Evolutionary conservation across 2,329 filamentous ascomycete species (phyloP), one percentile per base, ranked within the genome.

Genomic region (Elsinoe batatas): DNA sequence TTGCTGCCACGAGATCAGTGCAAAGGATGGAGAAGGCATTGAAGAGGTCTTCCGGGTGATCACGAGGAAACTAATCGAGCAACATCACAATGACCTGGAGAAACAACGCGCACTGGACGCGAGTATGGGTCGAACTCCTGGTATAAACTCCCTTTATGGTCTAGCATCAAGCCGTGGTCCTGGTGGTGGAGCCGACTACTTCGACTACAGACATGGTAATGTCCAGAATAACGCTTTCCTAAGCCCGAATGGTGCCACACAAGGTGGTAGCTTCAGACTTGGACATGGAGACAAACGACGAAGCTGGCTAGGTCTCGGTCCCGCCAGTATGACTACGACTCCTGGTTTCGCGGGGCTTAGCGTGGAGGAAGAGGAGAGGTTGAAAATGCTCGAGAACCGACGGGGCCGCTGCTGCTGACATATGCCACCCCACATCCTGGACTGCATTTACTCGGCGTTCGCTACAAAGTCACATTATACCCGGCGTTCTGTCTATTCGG

Each of bases 1-100:
- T 65, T 94, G 90, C 60, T 97, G 91, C 69, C 93, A 97, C 70
- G 93, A 98, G 74, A 91, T 98, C 66, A 91, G 85, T 63, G 91
- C 91, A 47, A 91, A 94, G 75, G 90, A 85, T 65, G 91, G 91
- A 56, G 91, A 96, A 74, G 91, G 91, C 15, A 91, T 98, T 15
- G 93, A 97, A 64, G 93, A 97, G 71, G 90, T 98, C 0, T 97
- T 97, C 64, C 80, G 91, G 1, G 88, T 95, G 22, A 86, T 90
- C 44, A 93, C 91, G 7, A 77, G 94, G 64, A 95, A 95, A 72
- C 72, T 85, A 15, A 83, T 85, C 4, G 91, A 96, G 73, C 81
- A 91, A 65, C 74, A 77, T 58, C 75, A 84, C 42, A 76, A 76
- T 56, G 76, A 74, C 44, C 66, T 78, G 12, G 78, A 79, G 58